Base-by-base conservation (phyloP, 345 rosid genomes). In the Salix koriyanagi region DNA sequence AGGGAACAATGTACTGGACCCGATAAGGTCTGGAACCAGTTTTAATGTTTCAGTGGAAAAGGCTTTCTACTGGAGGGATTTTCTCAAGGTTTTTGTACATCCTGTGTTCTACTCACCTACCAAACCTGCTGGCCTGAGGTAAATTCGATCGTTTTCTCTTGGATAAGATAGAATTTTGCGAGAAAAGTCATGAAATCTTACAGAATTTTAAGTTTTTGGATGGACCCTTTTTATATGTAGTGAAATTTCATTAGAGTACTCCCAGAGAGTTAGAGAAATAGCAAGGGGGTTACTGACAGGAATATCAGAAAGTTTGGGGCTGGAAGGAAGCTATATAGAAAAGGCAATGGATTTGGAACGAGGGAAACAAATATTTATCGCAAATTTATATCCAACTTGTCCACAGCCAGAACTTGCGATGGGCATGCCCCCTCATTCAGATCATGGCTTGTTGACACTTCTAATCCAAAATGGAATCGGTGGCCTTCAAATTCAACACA, bases 341-440 rank as follows among this genome's bases (percentile, higher is more conserved):
- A 68, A 78, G 79, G 67, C 77, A 15, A 0, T 85, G 77, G 44
- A 83, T 30, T 44, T 85, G 18, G 87, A 82, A 23, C 50, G 76
- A 0, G 83, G 90, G 5, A 50, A 79, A 0, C 88, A 87, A 41
- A 15, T 82, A 3, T 54, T 84, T 14, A 18, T n/a, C 0, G 87
- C 85, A 0, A 90, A 88, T 71, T 68, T 81, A 5, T 90, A 90
- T 62, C 90, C 93, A 3, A 80, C 91, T 6, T 90, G 93, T 75
- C 88, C 89, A 18, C 84, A 85, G 72, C 93, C 93, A 23, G 87
- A 86, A 15, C 85, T 78, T 2, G 90, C 88, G 26, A 86, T 90
- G 85, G 94, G 94, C 2, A 0, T 90, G 74, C 86, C 90, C 0
- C 84, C 91, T 34, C 94, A 90, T 68, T 84, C 94, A 0, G 90